A percentile compares a stretch with the other conserved stretches of the same genome.
phyloP scores from a whole-genome alignment of 306 rosid genomes.

The Cucurbita ficifolia region DNA sequence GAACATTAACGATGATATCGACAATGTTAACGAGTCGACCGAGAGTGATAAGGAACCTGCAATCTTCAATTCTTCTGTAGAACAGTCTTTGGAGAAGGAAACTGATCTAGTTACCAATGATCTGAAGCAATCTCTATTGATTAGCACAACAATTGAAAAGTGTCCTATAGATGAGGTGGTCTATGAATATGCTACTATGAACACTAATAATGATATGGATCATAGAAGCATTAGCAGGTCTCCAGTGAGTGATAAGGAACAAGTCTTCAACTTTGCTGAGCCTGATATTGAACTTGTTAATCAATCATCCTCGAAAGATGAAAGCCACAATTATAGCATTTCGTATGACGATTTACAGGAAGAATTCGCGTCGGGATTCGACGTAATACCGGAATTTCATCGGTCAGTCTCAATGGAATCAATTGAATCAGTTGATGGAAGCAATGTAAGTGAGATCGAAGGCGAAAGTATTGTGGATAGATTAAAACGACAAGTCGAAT shows the following conservation, averaged over 20 bases:
- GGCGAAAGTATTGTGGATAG: conserved; percentile 38
- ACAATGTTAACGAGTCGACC: conserved; percentile 11
- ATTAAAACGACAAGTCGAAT: conserved; percentile 39
- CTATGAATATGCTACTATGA: conserved; percentile 16
- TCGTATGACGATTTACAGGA: conserved; percentile 17
- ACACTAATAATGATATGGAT: conserved; percentile 12
- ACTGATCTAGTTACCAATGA: neutral
- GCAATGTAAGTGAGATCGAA: conserved; percentile 45
- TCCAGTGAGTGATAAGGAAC: conserved; percentile 13
- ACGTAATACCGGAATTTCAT: conserved; percentile 16
- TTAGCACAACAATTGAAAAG: conserved; percentile 9
- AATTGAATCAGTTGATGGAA: conserved; percentile 44
- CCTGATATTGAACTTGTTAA: conserved; percentile 9
- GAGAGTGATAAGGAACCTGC: conserved; percentile 16
- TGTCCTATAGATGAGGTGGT: conserved; percentile 13
- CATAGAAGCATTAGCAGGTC: conserved; percentile 10
- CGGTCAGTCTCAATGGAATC: conserved; percentile 35
- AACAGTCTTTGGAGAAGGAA: neutral
- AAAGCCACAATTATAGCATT: conserved; percentile 6
- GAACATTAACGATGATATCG: conserved; percentile 13
- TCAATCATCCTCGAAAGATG: conserved; percentile 20
- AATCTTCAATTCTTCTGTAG: neutral
- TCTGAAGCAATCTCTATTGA: neutral
- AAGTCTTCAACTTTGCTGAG: conserved; percentile 14
- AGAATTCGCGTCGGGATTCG: conserved; percentile 16